Evolutionary conservation across 2,329 filamentous ascomycete genomes (phyloP).

Genomic region (Orbilia javanica): DNA sequence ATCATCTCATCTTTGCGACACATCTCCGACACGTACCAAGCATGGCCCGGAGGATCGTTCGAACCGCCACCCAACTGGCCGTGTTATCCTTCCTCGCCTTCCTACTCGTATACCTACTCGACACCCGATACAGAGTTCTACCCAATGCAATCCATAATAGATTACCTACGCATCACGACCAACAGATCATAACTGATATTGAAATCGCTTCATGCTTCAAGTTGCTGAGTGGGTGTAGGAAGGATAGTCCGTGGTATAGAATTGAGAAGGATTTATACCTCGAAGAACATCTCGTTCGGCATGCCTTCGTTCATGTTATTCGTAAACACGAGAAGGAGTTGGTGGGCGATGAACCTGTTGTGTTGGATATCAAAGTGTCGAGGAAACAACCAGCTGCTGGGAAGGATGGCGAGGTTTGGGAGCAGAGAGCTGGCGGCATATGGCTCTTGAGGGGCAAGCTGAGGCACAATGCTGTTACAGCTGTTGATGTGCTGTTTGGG

Average conservation of each 20-base stretch:
- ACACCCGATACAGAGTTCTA: constrained; percentile 87
- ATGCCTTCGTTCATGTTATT: constrained; percentile 84
- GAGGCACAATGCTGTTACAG: constrained; percentile 74
- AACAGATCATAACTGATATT: constrained; percentile 86
- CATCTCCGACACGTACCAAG: constrained; percentile 10
- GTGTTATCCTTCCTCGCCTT: constrained; percentile 76
- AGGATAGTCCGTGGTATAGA: constrained; percentile 74
- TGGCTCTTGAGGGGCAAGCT: constrained; percentile 82
- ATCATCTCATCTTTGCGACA: constrained; percentile 7
- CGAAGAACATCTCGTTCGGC: constrained; percentile 77
- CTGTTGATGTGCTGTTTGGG: constrained; percentile 87
- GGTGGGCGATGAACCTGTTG: constrained; percentile 77
- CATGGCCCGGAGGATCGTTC: constrained; percentile 62
- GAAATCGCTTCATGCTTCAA: constrained; percentile 81
- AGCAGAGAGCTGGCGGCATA: constrained; percentile 79
- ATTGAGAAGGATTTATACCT: constrained; percentile 92
- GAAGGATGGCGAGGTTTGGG: constrained; percentile 75
- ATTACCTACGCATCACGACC: constrained; percentile 85
- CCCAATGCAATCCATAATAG: constrained; percentile 87
- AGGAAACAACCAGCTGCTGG: constrained; percentile 75
- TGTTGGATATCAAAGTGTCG: constrained; percentile 82
- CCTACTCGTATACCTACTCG: constrained; percentile 82
- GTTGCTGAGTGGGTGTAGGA: constrained; percentile 76
- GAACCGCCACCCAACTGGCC: constrained; percentile 80
- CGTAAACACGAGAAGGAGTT: constrained; percentile 89